Percentiles rank a stretch among this genome's conserved stretches.
These are phyloP conservation scores for Fusarium caatingaense DNA, from an alignment of 2,329 filamentous ascomycete genomes.

Conservation along the genomic window DNA sequence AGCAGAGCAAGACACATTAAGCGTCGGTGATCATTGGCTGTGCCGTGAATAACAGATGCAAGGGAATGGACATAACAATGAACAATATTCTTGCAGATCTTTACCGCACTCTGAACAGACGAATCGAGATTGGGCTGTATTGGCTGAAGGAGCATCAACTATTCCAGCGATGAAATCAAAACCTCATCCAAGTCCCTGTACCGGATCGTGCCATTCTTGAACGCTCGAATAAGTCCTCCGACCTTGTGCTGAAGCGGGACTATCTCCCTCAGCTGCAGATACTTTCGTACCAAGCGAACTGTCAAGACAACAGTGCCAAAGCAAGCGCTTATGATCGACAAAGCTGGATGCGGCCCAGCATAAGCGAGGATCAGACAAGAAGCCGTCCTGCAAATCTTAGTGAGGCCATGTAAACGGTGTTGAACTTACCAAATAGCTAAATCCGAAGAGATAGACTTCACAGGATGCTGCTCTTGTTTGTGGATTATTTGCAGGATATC, in stretches of 20 bases:
- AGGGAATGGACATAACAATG: too few relatives aligned
- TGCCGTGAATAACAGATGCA: too few relatives aligned
- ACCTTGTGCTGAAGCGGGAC: neutral
- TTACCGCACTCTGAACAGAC: too few relatives aligned
- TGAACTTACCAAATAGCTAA: neutral
- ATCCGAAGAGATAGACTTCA: neutral
- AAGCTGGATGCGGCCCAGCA: fast-evolving
- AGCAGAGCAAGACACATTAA: too few relatives aligned
- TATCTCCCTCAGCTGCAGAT: neutral
- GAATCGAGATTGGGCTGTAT: too few relatives aligned
- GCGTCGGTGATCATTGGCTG: too few relatives aligned
- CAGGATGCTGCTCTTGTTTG: neutral
- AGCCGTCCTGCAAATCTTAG: neutral
- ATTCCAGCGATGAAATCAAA: neutral
- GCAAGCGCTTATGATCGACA: fast-evolving
- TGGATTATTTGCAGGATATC: neutral
- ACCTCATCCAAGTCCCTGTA: neutral
- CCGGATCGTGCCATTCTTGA: slow-evolving; percentile 20
- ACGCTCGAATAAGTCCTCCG: slow-evolving; percentile 1
- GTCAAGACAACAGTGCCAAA: fast-evolving
- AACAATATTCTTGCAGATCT: too few relatives aligned
- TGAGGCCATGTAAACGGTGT: fast-evolving
- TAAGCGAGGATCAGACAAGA: neutral
- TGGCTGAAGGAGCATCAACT: too few relatives aligned
- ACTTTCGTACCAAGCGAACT: neutral